These are phyloP conservation scores for Fusarium compactum DNA, from an alignment of 2,329 filamentous ascomycete species.

Conservation along the genomic window DNA sequence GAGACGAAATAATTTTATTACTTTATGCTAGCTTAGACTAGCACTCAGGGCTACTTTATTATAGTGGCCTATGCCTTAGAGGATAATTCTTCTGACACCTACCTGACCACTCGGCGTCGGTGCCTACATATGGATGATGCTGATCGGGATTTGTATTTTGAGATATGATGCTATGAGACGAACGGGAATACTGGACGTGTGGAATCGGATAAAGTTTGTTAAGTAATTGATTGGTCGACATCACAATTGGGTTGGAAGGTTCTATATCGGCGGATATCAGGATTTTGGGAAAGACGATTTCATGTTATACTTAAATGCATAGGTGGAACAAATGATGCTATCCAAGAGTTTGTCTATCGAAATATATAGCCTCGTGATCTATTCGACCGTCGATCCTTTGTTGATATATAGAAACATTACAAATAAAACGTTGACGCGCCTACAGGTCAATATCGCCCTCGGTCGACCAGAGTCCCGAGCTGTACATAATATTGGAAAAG, in stretches of 20 bases:
- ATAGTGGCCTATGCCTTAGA: no score
- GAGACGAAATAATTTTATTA: no score
- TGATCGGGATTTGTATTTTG: neutral
- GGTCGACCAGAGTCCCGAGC: neutral
- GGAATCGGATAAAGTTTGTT: no score
- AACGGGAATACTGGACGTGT: no score
- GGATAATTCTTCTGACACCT: no score
- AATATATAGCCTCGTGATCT: neutral
- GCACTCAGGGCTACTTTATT: no score
- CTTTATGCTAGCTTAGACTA: no score
- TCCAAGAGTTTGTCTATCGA: neutral
- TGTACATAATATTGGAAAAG: neutral
- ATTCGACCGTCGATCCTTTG: neutral
- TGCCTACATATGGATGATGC: neutral
- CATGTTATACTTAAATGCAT: neutral
- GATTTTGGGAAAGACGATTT: no score
- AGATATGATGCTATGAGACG: no score
- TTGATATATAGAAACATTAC: neutral
- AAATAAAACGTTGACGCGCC: neutral
- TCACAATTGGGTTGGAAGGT: neutral
- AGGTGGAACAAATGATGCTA: neutral
- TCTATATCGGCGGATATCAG: neutral
- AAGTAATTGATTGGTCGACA: neutral
- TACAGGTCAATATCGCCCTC: slow-evolving; percentile 5
- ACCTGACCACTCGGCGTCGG: rapidly evolving